These are phyloP conservation scores for Trametes hirsuta DNA, from an alignment of 1,284 basidiomycete genomes.

Conservation along the genomic window DNA sequence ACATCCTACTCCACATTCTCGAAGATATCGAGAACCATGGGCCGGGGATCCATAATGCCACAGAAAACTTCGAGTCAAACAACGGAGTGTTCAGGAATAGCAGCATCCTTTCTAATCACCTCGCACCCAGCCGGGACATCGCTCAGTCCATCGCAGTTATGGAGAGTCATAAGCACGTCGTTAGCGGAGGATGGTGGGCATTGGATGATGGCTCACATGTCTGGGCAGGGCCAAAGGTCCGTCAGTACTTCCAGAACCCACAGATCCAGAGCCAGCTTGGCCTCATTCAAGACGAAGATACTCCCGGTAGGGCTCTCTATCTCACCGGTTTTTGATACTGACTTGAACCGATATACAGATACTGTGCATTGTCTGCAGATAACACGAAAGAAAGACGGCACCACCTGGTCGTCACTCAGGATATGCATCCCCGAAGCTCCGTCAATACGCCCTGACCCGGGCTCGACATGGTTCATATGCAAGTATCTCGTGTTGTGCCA, in stretches of 20 bases:
- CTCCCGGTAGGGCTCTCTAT: background rate
- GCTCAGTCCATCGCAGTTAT: constrained; percentile 37
- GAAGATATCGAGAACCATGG: constrained; percentile 27
- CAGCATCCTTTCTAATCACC: constrained; percentile 47
- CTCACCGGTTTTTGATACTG: background rate
- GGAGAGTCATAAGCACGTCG: constrained; percentile 34
- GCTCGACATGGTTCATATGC: too few species aligned
- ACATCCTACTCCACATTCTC: constrained; percentile 28
- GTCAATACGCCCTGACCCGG: too few species aligned
- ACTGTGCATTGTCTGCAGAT: background rate
- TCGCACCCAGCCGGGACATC: constrained; percentile 48
- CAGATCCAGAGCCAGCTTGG: background rate
- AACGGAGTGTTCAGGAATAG: constrained; percentile 46
- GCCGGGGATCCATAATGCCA: constrained; percentile 31
- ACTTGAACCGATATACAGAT: background rate
- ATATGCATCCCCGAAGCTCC: too few species aligned
- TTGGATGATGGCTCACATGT: constrained; percentile 2
- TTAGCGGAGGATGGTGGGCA: constrained; percentile 27
- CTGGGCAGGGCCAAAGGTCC: constrained; percentile 11
- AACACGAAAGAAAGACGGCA: background rate
- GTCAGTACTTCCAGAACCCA: background rate
- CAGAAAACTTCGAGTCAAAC: constrained; percentile 50
- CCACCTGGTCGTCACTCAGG: background rate
- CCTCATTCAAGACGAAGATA: background rate
- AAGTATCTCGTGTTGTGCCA: too few species aligned